phyloP scores from a whole-genome alignment of 768 basidiomycete genomes.

The Hydnomerulius pinastri region DNA sequence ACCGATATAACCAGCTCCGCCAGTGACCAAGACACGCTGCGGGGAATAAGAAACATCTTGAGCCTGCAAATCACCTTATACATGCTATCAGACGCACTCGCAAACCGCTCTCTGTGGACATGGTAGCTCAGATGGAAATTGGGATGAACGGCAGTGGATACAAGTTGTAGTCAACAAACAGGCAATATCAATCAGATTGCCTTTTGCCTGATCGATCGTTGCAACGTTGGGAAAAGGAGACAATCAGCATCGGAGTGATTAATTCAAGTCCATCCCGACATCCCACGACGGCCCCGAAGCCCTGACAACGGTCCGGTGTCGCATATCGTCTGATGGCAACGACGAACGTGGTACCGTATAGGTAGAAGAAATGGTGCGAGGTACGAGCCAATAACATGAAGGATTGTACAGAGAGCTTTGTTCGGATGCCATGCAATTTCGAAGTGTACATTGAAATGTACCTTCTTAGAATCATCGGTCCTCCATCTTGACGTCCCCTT shows the following conservation, averaged over 20 bases:
- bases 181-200: conserved; percentile 4
- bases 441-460: neutral
- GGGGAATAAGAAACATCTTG: conserved; percentile 3
- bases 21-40: conserved; percentile 69
- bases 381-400: no score
- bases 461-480: conserved; percentile 27
- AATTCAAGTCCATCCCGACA: no score
- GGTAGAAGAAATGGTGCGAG: no score
- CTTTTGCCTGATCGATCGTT: conserved; percentile 4
- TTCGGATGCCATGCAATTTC: no score
- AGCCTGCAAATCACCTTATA: conserved; percentile 5
- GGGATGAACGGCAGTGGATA: neutral
- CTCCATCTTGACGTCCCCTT: conserved; percentile 56
- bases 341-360: no score
- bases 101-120: conserved; percentile 38
- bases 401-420: no score
- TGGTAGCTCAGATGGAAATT: conserved; percentile 12
- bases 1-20: conserved; percentile 93
- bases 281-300: no score
- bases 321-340: no score
- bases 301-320: no score
- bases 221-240: no score
- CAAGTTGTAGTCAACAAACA: conserved; percentile 1
- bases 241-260: no score
- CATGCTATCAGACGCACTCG: conserved; percentile 43